Evolutionary conservation across 495 filamentous ascomycete genomes (phyloP), one percentile per base, ranked within the genome.

Genomic region (Penicillium herquei): DNA sequence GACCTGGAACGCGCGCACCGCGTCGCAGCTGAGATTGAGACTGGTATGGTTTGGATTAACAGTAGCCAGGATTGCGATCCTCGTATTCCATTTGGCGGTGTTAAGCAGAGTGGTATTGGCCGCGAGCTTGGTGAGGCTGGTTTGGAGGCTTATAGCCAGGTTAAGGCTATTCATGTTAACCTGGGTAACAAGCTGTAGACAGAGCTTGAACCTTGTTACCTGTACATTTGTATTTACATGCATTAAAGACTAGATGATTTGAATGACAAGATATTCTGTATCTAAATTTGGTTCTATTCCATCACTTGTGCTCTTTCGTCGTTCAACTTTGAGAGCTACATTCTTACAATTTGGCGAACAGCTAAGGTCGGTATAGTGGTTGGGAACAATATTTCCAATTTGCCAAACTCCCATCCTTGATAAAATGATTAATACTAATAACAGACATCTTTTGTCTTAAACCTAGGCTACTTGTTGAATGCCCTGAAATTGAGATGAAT

Each of bases 31-130:
- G 84, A 84, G 59, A 89, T 98, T 58, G 90, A 97, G 72, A 82
- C 91, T 0, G 94, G 94, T 40, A 96, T 96, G 92, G 92, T 97
- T 14, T 98, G 92, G 92, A 84, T 98, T 62, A 97, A 97, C 68
- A 88, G 84, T 53, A 88, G 84, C 63, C 86, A 91, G 52, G 86
- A 90, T 58, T 84, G 79, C 13, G 84, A 89, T 67, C 84, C 79
- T 45, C 68, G 89, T 11, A 79, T 96, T 18, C 91, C 90, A 13
- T 96, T 96, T 70, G 93, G 93, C 21, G 93, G 93, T 12, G 89
- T 97, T 41, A 97, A 97, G 81, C 89, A 95, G 78, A 91, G 87
- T 63, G 93, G 93, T 21, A 93, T 97, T 70, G 93, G 93, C 2
- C 74, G 92, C 16, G 91, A 95, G 74, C 68, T 94, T 51, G 91